Base-by-base conservation (phyloP, 2,329 filamentous ascomycete species). In the Trichoderma sp. region DNA sequence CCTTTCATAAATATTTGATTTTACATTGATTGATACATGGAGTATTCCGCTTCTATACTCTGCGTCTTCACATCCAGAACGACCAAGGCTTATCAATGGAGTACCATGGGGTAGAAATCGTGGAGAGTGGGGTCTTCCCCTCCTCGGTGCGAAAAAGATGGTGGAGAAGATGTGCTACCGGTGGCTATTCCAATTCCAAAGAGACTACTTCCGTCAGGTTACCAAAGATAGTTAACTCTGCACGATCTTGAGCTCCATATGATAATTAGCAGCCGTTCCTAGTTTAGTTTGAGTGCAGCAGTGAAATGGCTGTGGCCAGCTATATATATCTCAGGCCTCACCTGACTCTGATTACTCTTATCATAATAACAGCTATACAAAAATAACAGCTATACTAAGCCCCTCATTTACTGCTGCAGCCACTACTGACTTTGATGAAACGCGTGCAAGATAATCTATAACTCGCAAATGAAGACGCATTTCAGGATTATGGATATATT, bases 91-190 rank as follows among this genome's bases (percentile, higher is more conserved):
- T 52, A 47, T 57, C 16, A 7, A 31, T 24, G 47, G 47, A 24
- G 47, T 16, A 49, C 5, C 24, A 49, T 19, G 19, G 43, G 14
- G 31, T 29, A 49, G 14, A 57, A 37, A 58, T 58, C 11, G 63
- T 24, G 63, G 53, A 49, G 63, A 21, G 62, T 66, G 63, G 53
- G 40, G 63, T 47, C n/a, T 66, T 65, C 52, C 62, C 62, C 62
- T 65, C 62, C 7, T 37, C 62, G 6, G 27, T 65, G 27, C n/a
- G 24, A 33, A 52, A 13, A 43, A 65, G n/a, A 19, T 57, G 62
- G 62, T 56, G 62, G 62, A 52, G 62, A 64, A 43, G 61, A 56
- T 57, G 37, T 24, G 16, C n/a, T 49, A 49, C 27, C 8, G 16
- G n/a, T n/a, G 19, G 31, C 33, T 16, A 64, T 57, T 43, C 49